Conservation (phyloP, 345 rosid genomes). For the sweet orange (Citrus sinensis) region DVS_A1.0 CM039166.1:19400501-19401000, state of each 20-base stretch:
- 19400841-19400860: background rate
- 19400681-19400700: slow-evolving; percentile 6
- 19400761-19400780: slow-evolving; percentile 97
- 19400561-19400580: background rate
- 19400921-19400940: background rate
- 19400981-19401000: slow-evolving; percentile 8
- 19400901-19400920: background rate
- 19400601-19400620: background rate
- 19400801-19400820: slow-evolving; percentile 98
- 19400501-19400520: background rate
- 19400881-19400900: too few relatives aligned
- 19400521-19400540: background rate
- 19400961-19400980: background rate
- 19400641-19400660: background rate
- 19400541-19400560: background rate
- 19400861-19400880: background rate
- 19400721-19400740: slow-evolving; percentile 63
- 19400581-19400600: background rate
- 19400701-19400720: slow-evolving; percentile 43
- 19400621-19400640: background rate
- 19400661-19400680: background rate
- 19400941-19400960: background rate
- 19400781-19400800: slow-evolving; percentile 99
- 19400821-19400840: slow-evolving; percentile 55
- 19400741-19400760: slow-evolving; percentile 99